Conservation (phyloP, 768 basidiomycete species). For the Rossbeevera mucosa region DNA sequence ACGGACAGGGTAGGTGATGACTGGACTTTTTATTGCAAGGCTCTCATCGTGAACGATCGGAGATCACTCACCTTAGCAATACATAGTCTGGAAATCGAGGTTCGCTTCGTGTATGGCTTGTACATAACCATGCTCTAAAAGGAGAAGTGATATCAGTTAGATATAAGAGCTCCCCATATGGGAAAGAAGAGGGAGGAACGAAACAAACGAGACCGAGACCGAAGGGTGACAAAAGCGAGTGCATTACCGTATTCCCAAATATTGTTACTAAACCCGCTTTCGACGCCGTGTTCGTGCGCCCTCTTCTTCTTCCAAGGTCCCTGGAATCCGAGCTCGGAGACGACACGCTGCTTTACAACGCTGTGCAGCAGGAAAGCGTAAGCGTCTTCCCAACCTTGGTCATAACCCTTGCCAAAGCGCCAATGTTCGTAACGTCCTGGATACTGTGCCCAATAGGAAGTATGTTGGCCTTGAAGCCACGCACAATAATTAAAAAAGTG, state of each 20-base stretch:
- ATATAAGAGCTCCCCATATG: not conserved
- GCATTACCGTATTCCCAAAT: constrained; percentile 66
- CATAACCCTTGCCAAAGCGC: constrained; percentile 63
- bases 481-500: not conserved
- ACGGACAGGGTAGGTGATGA: not conserved
- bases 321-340: constrained; percentile 61
- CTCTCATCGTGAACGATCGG: not conserved
- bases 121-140: constrained; percentile 55
- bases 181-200: not conserved
- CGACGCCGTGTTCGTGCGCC: constrained; percentile 39
- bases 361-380: constrained; percentile 47
- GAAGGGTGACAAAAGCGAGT: not conserved
- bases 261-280: constrained; percentile 36
- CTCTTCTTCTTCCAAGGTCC: constrained; percentile 53
- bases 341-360: constrained; percentile 17
- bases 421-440: constrained; percentile 61
- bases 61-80: constrained; percentile 24
- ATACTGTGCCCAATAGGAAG: constrained; percentile 42
- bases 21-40: not conserved
- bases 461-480: constrained; percentile 34
- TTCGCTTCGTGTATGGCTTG: constrained; percentile 49
- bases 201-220: not conserved
- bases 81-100: constrained; percentile 32
- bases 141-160: not conserved
- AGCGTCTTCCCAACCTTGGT: constrained; percentile 69